Evolutionary conservation across 2,329 filamentous ascomycete species (phyloP), one percentile per base, ranked within the genome.

Genomic region (Beauveria rudraprayagi): DNA sequence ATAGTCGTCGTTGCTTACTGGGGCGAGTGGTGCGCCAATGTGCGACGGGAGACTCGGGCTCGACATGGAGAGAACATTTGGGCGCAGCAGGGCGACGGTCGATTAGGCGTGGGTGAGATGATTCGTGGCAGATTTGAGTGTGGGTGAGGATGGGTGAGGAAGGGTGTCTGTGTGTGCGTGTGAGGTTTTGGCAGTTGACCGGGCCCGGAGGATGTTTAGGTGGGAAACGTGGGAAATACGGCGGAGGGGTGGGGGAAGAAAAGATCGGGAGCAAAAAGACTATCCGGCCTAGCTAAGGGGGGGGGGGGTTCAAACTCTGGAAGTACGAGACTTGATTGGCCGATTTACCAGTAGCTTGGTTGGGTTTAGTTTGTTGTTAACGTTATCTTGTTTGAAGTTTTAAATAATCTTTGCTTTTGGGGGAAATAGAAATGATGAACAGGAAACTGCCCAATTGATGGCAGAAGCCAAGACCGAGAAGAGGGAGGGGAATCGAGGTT

Each of bases 21-120:
- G 70, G 71, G 72, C 75, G 71, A 77, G 72, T 71, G 69, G 70
- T 80, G 80, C 78, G 80, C 78, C 79, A 83, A 82, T 79, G 80
- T 81, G 78, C 75, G 73, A 72, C 71, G 75, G 72, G 72, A 71
- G 71, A 72, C 74, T 74, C 76, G 76, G 75, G 71, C 72, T 80
- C 75, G 80, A 83, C 81, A 84, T 84, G 81, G 78, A 80, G 76
- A 75, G 73, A 75, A 80, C 81, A 83, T 83, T 74, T 78, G 79
- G 77, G 66, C 65, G 67, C 54, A 43, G 50, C 55, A 66, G 63
- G 63, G 62, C 66, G 66, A 65, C 59, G 26, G 37, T 60, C 24
- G 50, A 44, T 61, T 60, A 57, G 64, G 63, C 67, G 67, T 68
- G 67, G 66, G 66, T 67, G 66, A 61, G 64, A 66, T 67, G 67